A percentile compares a stretch with the other conserved stretches of the same genome.
Conservation (phyloP, 495 filamentous ascomycete genomes). For the Entonaema liquescens region DNA sequence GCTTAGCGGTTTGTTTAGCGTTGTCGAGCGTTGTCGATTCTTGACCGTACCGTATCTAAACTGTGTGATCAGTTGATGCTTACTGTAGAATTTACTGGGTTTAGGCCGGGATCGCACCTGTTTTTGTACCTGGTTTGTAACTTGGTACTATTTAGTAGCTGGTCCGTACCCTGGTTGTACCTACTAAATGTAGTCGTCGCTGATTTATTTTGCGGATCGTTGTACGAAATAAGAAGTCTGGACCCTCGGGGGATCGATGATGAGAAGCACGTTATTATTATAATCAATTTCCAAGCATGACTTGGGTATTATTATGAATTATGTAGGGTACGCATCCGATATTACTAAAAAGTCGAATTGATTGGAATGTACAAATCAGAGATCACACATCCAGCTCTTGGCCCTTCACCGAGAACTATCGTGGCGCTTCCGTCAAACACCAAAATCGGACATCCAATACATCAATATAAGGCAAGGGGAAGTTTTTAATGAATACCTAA, state of each 20-base stretch:
- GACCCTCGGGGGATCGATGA: background rate
- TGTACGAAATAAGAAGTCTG: background rate
- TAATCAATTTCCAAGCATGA: background rate
- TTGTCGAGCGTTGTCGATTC: background rate
- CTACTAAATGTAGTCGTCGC: background rate
- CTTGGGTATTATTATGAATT: background rate
- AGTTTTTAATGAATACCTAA: background rate
- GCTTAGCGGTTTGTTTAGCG: no score
- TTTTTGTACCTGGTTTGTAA: background rate
- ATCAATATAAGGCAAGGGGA: background rate
- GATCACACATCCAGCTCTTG: background rate
- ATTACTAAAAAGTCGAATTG: background rate
- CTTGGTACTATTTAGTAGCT: no score
- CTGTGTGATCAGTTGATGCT: background rate
- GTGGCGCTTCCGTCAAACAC: background rate
- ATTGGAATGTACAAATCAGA: background rate
- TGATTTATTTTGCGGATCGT: background rate
- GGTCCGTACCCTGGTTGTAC: background rate
- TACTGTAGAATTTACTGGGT: conserved; percentile 1
- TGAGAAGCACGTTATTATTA: background rate
- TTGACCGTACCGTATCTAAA: background rate
- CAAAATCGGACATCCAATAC: background rate
- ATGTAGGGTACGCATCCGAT: background rate
- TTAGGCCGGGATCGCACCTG: background rate
- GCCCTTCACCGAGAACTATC: background rate